Evolutionary conservation across 192 early-diverging fungal species (phyloP).

Genomic region (Thamnidium elegans): DNA sequence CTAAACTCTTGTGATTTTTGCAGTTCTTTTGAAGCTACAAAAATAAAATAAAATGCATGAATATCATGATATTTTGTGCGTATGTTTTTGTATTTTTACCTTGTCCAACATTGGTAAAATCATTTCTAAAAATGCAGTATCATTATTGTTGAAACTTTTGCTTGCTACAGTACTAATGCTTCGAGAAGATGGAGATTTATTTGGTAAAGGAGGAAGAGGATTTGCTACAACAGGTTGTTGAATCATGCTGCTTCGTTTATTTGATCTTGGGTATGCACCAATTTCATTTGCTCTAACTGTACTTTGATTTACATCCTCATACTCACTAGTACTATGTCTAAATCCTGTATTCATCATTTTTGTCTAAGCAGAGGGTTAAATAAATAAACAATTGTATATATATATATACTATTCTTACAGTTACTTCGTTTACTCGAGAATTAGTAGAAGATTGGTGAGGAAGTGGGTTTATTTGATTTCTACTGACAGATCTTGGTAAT

Average conservation of each 20-base stretch:
- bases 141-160: not conserved
- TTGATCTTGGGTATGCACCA: slow-evolving; percentile 5
- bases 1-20: slow-evolving; percentile 32
- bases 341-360: slow-evolving; percentile 21
- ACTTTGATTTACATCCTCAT: slow-evolving; percentile 25
- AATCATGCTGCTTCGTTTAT: slow-evolving; percentile 5
- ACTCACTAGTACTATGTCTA: slow-evolving; percentile 21
- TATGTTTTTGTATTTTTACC: not conserved
- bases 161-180: slow-evolving; percentile 11
- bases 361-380: slow-evolving; percentile 12
- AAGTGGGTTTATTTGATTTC: slow-evolving; percentile 15
- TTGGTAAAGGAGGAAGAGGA: slow-evolving; percentile 11
- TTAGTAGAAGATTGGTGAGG: not conserved
- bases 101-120: slow-evolving; percentile 9
- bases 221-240: slow-evolving; percentile 5
- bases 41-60: not conserved
- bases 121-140: slow-evolving; percentile 8
- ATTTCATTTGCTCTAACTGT: slow-evolving; percentile 31
- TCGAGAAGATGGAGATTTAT: slow-evolving; percentile 20
- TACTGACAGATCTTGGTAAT: slow-evolving; percentile 11
- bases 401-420: slow-evolving; percentile 26
- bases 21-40: slow-evolving; percentile 37
- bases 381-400: not conserved
- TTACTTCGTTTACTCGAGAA: slow-evolving; percentile 21
- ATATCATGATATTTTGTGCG: not conserved